Evolutionary conservation across 2,329 filamentous ascomycete species (phyloP), one percentile per base, ranked within the genome.

Genomic region (Pseudogymnoascus sp.): DNA sequence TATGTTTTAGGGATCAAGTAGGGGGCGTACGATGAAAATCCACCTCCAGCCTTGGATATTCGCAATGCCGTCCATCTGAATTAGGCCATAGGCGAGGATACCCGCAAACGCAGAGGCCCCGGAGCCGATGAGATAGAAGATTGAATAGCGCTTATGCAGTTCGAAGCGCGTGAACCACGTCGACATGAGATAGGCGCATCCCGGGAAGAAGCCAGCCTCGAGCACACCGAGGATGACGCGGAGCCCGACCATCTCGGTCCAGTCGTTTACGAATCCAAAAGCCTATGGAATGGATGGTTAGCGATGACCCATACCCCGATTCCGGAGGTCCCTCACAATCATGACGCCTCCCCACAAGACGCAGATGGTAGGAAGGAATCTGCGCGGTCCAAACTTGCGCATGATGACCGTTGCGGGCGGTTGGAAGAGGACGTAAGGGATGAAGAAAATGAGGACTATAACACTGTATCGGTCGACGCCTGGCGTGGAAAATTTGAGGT

Each of bases 211-310:
- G 31, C 69, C 70, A 11, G 70, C 67, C 40, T 73, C 71, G 9
- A 60, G 46, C 31, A 63, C 64, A 26, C 80, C 80, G 59, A 80
- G 72, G 7, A 82, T 67, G 1, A 79, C 67, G 23, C 79, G 72
- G 11, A 79, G 72, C 1, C 70, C 74, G 15, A 76, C 70, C 65
- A 80, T 68, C 10, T 72, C 63, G 7, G 65, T 70, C 76, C 77
- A 79, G 19, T 68, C 65, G 31, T 74, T 70, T 17, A 74, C 77
- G 64, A 89, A 89, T 7, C 84, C 87, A 80, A 89, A 87, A 2
- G 83, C 82, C 62, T 63, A 26, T 62, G 15, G 15, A 11, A 26
- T 37, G 33, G 33, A 37, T 15, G 33, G 33, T 37, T 37, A 37
- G 33, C 11, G 13, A 37, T 37, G 13, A 37, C 33, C 11, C 33